phyloP scores from a whole-genome alignment of 495 filamentous ascomycete species.

The Tuber magnatum region DNA sequence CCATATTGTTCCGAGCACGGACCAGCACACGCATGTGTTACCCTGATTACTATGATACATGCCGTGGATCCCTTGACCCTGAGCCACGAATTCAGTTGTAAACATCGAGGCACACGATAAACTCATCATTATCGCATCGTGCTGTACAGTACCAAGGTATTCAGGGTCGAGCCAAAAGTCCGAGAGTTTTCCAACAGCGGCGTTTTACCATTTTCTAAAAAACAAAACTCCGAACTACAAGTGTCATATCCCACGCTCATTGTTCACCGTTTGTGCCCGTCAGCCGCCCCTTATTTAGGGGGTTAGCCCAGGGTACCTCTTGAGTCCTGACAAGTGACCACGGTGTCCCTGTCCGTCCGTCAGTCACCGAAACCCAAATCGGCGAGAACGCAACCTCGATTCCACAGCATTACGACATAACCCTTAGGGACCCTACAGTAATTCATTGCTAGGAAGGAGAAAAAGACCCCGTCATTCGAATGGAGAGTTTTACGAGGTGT shows the following conservation, averaged over 20 bases:
- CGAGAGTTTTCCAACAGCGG: not conserved
- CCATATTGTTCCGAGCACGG: not conserved
- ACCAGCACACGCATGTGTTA: not conserved
- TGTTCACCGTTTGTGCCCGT: not conserved
- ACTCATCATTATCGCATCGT: not conserved
- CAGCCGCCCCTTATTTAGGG: not conserved
- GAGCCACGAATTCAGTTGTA: not conserved
- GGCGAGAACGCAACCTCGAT: not conserved
- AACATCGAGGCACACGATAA: not conserved
- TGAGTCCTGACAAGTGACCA: not conserved
- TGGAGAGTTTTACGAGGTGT: slow-evolving; percentile 10
- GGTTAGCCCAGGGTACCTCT: not conserved
- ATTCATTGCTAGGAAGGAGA: slow-evolving; percentile 3
- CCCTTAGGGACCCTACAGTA: slow-evolving; percentile 1
- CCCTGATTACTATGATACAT: not conserved
- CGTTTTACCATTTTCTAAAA: not conserved
- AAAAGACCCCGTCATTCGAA: slow-evolving; percentile 9
- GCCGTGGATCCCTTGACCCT: not conserved
- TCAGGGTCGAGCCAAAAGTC: not conserved
- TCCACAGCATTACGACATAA: not conserved
- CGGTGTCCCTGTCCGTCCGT: not conserved
- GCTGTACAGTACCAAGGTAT: not conserved
- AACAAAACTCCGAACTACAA: not conserved
- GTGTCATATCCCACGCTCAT: not conserved
- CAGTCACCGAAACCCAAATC: not conserved